Percentiles rank a stretch among this genome's conserved stretches.
Evolutionary conservation across 148 eudicot genomes (phyloP).

Genomic region (Oxyria digyna): DNA sequence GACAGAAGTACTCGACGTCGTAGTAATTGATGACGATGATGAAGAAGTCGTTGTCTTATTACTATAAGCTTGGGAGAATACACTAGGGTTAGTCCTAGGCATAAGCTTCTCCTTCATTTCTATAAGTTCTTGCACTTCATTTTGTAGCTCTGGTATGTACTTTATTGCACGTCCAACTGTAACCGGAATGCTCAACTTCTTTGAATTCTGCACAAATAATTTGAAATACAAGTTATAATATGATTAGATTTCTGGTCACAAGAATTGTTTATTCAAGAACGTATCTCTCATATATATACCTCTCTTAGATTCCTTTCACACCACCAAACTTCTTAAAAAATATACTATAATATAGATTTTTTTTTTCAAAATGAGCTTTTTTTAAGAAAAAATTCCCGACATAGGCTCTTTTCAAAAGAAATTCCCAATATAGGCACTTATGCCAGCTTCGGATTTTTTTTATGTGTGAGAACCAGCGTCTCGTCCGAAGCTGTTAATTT

Average conservation of each 20-base stretch:
- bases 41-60: background rate
- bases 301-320: background rate
- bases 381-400: too few relatives aligned
- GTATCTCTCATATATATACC: background rate
- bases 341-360: too few relatives aligned
- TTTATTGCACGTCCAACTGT: conserved; percentile 54
- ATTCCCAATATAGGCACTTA: too few relatives aligned
- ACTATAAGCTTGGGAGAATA: conserved; percentile 5
- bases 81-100: background rate
- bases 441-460: too few relatives aligned
- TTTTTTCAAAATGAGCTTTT: too few relatives aligned
- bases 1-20: conserved; percentile 8
- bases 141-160: conserved; percentile 77
- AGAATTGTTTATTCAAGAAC: too few relatives aligned
- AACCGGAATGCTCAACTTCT: conserved; percentile 58
- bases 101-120: conserved; percentile 32
- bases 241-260: too few relatives aligned
- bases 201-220: conserved; percentile 13
- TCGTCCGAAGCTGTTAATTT: too few relatives aligned
- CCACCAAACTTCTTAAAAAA: background rate
- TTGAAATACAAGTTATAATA: background rate
- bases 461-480: too few relatives aligned
- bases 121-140: conserved; percentile 42
- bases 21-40: background rate
- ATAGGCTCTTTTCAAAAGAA: too few relatives aligned